Base-by-base conservation (phyloP, 495 filamentous ascomycete genomes). In the Trichoderma virens region DNA sequence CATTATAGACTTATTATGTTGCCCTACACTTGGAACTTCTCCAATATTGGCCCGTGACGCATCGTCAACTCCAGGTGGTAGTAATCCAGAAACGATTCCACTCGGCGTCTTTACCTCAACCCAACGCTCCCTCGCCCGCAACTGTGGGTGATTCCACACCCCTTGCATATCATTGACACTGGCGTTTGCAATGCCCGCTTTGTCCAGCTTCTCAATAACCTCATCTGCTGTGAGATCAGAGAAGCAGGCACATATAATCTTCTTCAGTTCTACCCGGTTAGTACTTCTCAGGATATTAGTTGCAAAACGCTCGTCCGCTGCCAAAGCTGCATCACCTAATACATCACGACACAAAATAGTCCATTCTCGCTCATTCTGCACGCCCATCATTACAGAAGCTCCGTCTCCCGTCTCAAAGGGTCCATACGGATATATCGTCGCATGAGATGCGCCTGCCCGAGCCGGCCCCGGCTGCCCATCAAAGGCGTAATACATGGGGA, bases 301-400 rank as follows among this genome's bases (percentile, higher is more conserved):
- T 3, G 64, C 67, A 35, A 79, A 80, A 5, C 74, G 71, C 47
- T 67, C n/a, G 60, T 78, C 75, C 1, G 67, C 66, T 4, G 74
- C 70, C 1, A 80, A 30, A 2, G 70, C 69, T 0, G 72, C 60
- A 62, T 62, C 34, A 14, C 60, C 60, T 11, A 3, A 70, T 7
- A 82, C 78, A 20, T 68, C 65, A 0, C 67, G 62, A 61, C 80
- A 82, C 65, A 83, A 81, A 4, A 71, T 79, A 13, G 65, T 69
- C 80, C 79, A 83, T 68, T 83, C 81, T 6, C 80, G 70, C 67
- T 82, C 80, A 63, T 82, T 83, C 62, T 83, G 81, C 32, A 83
- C 77, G 0, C 80, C 81, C 20, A 83, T 67, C 80, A 83, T 82
- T n/a, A 83, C 78, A 0, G 78, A 75, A 13, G 76, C 72, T 0